Percentiles rank a stretch among this genome's conserved stretches.
phyloP scores from a whole-genome alignment of 2,329 filamentous ascomycete genomes.

The Neonectria coccinea region DNA sequence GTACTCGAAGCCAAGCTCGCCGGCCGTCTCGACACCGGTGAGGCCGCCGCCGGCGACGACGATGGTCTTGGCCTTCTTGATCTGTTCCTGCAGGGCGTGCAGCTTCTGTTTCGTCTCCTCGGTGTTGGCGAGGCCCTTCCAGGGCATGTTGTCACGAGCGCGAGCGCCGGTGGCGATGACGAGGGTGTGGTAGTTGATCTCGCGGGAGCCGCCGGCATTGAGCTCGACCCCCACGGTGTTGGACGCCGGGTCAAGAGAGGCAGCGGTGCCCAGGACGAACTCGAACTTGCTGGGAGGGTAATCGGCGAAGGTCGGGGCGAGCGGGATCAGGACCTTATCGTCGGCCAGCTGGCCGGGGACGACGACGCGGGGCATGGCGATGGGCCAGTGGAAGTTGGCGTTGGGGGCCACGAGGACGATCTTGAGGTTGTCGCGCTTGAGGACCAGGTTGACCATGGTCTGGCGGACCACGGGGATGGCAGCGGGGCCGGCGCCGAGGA shows the following conservation, averaged over 20 bases:
- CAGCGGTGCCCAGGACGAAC: conserved; percentile 63
- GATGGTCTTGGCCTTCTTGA: conserved; percentile 59
- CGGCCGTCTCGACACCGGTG: conserved; percentile 64
- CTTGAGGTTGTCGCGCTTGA: conserved; percentile 55
- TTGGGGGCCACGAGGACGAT: conserved; percentile 61
- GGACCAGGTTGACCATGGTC: conserved; percentile 58
- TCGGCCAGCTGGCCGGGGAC: conserved; percentile 60
- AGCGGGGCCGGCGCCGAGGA: conserved; percentile 62
- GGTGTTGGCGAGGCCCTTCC: conserved; percentile 59
- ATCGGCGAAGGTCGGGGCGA: conserved; percentile 59
- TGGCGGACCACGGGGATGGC: conserved; percentile 63
- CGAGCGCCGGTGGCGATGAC: conserved; percentile 67
- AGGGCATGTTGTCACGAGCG: conserved; percentile 59
- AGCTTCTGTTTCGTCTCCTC: conserved; percentile 57
- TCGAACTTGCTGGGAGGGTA: conserved; percentile 63
- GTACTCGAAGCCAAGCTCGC: conserved; percentile 63
- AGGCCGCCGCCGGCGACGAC: conserved; percentile 64
- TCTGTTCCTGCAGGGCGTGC: conserved; percentile 50
- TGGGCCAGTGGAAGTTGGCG: conserved; percentile 62
- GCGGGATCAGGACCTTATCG: conserved; percentile 50
- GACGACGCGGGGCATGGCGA: conserved; percentile 61
- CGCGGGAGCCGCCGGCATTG: conserved; percentile 49
- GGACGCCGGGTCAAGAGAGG: conserved; percentile 54
- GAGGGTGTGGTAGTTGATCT: conserved; percentile 63
- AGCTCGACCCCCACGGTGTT: conserved; percentile 58